Conservation (phyloP, 1,139 yeast species). For the Hansenula anomala region DNA sequence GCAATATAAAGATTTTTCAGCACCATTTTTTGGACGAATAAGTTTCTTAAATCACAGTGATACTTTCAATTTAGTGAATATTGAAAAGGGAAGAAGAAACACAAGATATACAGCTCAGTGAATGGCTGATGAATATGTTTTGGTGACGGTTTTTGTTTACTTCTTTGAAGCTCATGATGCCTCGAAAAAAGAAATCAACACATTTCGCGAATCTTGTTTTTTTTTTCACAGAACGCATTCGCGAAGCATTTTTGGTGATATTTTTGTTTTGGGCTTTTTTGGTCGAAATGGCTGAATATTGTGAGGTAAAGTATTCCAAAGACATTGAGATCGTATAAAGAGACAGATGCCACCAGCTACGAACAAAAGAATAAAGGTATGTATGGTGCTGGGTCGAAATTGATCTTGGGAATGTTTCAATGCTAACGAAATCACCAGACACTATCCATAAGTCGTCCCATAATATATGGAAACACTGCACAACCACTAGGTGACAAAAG, state of each 20-base stretch:
- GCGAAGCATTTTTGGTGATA: not conserved
- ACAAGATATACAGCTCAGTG: no score
- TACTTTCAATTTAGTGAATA: no score
- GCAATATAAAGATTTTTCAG: slow-evolving; percentile 35
- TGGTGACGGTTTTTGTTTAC: no score
- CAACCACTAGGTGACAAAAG: slow-evolving; percentile 58
- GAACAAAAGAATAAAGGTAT: slow-evolving; percentile 16
- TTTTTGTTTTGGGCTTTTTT: no score
- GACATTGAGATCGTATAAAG: not conserved
- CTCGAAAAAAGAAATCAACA: no score
- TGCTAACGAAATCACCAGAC: slow-evolving; percentile 33
- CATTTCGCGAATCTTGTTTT: not conserved
- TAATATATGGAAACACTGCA: slow-evolving; percentile 84
- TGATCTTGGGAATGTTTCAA: not conserved
- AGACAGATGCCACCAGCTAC: slow-evolving; percentile 14
- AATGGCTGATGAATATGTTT: no score
- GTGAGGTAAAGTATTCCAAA: not conserved
- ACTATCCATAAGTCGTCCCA: slow-evolving; percentile 78
- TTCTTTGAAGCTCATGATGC: no score
- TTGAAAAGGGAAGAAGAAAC: no score
- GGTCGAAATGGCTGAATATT: no score
- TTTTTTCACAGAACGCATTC: not conserved
- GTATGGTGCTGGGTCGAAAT: not conserved
- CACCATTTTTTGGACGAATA: slow-evolving; percentile 16
- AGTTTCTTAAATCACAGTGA: no score